These are phyloP conservation scores for Ogataea naganishii DNA, from an alignment of 805 yeast species.

Conservation along the genomic window DNA sequence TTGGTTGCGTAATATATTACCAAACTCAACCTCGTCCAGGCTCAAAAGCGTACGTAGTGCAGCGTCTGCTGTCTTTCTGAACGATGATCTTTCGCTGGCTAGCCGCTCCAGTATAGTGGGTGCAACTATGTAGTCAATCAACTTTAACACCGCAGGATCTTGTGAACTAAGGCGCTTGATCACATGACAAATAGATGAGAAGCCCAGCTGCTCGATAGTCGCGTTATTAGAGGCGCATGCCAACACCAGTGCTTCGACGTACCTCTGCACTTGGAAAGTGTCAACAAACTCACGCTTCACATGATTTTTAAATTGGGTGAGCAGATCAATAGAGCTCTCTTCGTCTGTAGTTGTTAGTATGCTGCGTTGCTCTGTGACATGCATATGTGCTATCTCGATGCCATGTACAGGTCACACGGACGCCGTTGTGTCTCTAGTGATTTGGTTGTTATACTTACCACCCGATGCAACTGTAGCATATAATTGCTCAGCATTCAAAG, in stretches of 20 bases:
- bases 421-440: too few relatives aligned
- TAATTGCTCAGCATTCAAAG: too few relatives aligned
- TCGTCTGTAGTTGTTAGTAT: too few relatives aligned
- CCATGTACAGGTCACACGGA: too few relatives aligned
- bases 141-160: conserved; percentile 33
- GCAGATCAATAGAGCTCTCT: too few relatives aligned
- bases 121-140: conserved; percentile 34
- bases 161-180: conserved; percentile 53
- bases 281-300: conserved; percentile 49
- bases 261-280: conserved; percentile 36
- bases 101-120: conserved; percentile 44
- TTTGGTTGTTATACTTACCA: too few relatives aligned
- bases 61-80: conserved; percentile 36
- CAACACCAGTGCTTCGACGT: conserved; percentile 38
- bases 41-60: conserved; percentile 50
- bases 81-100: conserved; percentile 29
- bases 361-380: too few relatives aligned
- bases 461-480: too few relatives aligned
- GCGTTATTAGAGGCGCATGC: conserved; percentile 32
- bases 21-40: conserved; percentile 37
- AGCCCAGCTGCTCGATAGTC: conserved; percentile 32
- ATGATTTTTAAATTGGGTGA: conserved; percentile 42
- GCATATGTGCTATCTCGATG: too few relatives aligned
- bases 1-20: conserved; percentile 31
- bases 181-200: conserved; percentile 45